Conservation (phyloP, 2,329 filamentous ascomycete species). For the Lachnellula occidentalis region DNA sequence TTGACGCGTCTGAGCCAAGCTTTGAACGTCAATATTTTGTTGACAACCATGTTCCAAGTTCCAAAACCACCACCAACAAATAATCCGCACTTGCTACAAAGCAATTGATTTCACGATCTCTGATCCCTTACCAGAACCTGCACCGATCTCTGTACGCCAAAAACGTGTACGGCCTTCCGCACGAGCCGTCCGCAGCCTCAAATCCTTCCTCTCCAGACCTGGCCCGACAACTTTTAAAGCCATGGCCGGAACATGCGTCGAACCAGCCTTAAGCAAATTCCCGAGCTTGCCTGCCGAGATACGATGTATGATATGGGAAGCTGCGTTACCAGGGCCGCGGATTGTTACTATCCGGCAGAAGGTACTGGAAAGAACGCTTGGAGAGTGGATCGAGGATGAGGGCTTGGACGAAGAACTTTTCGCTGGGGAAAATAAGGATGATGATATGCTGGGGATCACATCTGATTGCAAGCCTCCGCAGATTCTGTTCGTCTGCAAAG, state of each 20-base stretch:
- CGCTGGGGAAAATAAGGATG: neutral
- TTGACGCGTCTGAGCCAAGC: too few species aligned
- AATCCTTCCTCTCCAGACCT: too few species aligned
- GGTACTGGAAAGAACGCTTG: neutral
- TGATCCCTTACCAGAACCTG: too few species aligned
- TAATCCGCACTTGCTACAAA: too few species aligned
- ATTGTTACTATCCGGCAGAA: neutral
- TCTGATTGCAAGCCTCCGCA: neutral
- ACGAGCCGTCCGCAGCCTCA: too few species aligned
- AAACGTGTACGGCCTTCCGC: too few species aligned
- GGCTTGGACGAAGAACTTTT: neutral
- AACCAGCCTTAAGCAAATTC: neutral
- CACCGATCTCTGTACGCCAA: too few species aligned
- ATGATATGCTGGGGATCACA: neutral
- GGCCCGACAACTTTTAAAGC: neutral
- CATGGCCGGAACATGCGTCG: neutral
- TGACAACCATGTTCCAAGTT: too few species aligned
- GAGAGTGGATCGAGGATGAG: neutral
- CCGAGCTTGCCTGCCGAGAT: neutral
- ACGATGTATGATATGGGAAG: neutral
- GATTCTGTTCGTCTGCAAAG: neutral
- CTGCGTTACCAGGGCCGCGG: neutral
- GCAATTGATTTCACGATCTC: too few species aligned
- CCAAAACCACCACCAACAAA: too few species aligned
- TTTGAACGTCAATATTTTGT: too few species aligned